phyloP scores from a whole-genome alignment of 169 alveolate genomes.

The Theileria sp. region DNA sequence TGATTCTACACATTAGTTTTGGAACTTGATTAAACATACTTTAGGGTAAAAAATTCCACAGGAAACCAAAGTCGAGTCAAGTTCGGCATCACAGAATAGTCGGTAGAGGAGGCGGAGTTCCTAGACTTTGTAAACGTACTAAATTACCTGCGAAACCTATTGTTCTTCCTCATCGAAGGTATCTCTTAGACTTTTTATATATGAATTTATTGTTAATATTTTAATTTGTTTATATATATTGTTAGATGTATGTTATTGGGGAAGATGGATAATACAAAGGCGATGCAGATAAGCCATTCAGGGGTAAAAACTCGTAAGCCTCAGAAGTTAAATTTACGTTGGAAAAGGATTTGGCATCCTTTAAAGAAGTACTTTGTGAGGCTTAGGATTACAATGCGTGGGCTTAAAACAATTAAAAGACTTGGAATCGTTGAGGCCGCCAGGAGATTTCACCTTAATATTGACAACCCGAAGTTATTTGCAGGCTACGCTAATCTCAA shows the following conservation, averaged over 20 bases:
- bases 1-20: background rate
- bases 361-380: constrained; percentile 73
- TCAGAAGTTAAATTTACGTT: constrained; percentile 76
- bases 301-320: constrained; percentile 70
- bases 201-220: background rate
- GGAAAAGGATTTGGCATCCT: constrained; percentile 80
- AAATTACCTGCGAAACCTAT: constrained; percentile 75
- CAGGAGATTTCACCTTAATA: constrained; percentile 74
- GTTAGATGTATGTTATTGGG: constrained; percentile 81
- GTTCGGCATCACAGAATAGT: constrained; percentile 73
- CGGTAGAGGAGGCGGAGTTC: constrained; percentile 77
- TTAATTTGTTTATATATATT: background rate
- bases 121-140: constrained; percentile 69
- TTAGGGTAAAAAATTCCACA: constrained; percentile 75
- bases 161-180: constrained; percentile 77
- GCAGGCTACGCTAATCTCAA: constrained; percentile 75
- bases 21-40: background rate
- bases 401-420: constrained; percentile 80
- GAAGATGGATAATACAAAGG: constrained; percentile 85
- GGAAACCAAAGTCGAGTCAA: constrained; percentile 72
- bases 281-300: constrained; percentile 76
- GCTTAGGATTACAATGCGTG: constrained; percentile 77
- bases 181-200: background rate
- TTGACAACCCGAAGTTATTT: constrained; percentile 74
- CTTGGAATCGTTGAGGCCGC: constrained; percentile 81